phyloP scores from a whole-genome alignment of 2,329 filamentous ascomycete genomes.

The Aquanectria penicillioides region DNA sequence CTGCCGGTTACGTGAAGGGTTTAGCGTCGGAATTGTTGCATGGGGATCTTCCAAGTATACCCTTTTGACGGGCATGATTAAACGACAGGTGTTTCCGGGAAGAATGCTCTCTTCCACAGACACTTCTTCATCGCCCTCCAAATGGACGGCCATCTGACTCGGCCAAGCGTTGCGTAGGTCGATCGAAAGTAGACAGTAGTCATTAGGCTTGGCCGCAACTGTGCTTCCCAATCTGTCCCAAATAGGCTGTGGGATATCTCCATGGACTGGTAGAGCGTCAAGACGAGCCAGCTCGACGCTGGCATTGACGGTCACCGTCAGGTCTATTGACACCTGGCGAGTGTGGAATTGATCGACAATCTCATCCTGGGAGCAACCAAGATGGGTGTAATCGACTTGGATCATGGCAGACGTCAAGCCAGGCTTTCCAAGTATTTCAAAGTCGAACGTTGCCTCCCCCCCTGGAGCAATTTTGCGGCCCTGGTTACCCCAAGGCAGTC shows the following conservation, averaged over 20 bases:
- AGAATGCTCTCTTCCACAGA: slow-evolving; percentile 66
- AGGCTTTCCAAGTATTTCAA: slow-evolving; percentile 88
- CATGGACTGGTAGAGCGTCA: slow-evolving; percentile 79
- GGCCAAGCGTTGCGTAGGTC: slow-evolving; percentile 94
- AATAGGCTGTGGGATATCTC: slow-evolving; percentile 68
- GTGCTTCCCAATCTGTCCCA: slow-evolving; percentile 61
- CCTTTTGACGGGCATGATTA: slow-evolving; percentile 80
- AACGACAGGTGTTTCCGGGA: slow-evolving; percentile 75
- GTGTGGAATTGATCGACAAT: slow-evolving; percentile 82
- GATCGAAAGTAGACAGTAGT: slow-evolving; percentile 82
- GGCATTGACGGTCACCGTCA: slow-evolving; percentile 91
- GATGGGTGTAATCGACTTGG: slow-evolving; percentile 85
- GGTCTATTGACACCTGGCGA: slow-evolving; percentile 80
- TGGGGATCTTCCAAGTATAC: slow-evolving; percentile 82
- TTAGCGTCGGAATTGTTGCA: slow-evolving; percentile 80
- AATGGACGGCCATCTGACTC: slow-evolving; percentile 74
- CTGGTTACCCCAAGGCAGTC: slow-evolving; percentile 62
- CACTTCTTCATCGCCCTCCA: slow-evolving; percentile 64
- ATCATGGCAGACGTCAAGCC: slow-evolving; percentile 82
- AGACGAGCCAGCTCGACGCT: slow-evolving; percentile 84
- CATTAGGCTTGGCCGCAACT: slow-evolving; percentile 56
- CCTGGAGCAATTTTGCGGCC: slow-evolving; percentile 73
- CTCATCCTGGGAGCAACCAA: slow-evolving; percentile 76
- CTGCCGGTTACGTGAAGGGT: slow-evolving; percentile 85
- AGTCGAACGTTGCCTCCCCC: slow-evolving; percentile 75